Evolutionary conservation across 139 green algal species (phyloP), one percentile per base, ranked within the genome.

Genomic region (Chlamydomonas incerta): DNA sequence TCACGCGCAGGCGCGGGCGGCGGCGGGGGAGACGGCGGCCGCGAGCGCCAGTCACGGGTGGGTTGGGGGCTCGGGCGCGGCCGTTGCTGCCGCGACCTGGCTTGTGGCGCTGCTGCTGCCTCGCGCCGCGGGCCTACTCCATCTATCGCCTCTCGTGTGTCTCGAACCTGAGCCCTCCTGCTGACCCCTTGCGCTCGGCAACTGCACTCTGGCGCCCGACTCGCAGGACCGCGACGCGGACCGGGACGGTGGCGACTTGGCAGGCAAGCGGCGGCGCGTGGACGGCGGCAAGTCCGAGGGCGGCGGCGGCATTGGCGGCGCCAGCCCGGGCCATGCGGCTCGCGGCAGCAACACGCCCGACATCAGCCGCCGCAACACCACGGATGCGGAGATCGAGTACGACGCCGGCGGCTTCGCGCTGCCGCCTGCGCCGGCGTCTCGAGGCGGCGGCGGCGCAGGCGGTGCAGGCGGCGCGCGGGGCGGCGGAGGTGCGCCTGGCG

Each of bases 351-450:
- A 46, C n/a, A 73, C 37, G 5, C 58, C 74, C 18, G 76, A 73
- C 62, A 60, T 55, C 11, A n/a, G 62, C 17, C 23, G 18, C 47
- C 8, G 47, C 60, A 75, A 66, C n/a, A 52, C 18, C 35, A n/a
- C 31, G 3, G 66, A 75, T 8, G 33, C 65, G 47, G 79, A 85
- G 0, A 47, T 85, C 3, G 79, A 85, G 79, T 85, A 85, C 50
- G 79, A 85, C 46, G 79, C 46, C 24, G 65, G 47, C 21, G 79
- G 79, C 24, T 75, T 85, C 37, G 79, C 79, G 47, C 66, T 85
- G 26, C 79, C 79, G 65, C 79, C 79, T 0, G 79, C 14, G 14
- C 79, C 66, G 15, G 46, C 29, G 5, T 0, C n/a, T 0, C 41
- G 77, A 0, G 77, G 63, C 46, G 77, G 63, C 31, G 77, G 77